Percentiles rank a stretch among this genome's conserved stretches.
Evolutionary conservation across 371 early-diverging fungal species (phyloP).

Genomic region (Rhizomucor pusillus): DNA sequence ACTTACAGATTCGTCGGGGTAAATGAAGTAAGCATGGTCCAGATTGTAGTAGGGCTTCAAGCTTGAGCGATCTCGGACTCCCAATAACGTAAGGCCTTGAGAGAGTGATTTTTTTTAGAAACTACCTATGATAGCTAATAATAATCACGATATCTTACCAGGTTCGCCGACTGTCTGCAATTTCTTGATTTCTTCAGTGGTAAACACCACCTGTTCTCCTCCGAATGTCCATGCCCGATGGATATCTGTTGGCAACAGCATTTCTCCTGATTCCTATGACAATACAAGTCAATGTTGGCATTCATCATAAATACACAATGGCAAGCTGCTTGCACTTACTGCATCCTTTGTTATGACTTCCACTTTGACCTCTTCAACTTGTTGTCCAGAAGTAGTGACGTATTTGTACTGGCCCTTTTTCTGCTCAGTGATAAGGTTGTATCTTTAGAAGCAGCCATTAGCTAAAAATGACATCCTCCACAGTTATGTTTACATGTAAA

Average conservation of each 20-base stretch:
- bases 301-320: conserved; percentile 1
- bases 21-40: conserved; percentile 63
- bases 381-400: conserved; percentile 48
- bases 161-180: conserved; percentile 51
- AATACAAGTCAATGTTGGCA: conserved; percentile 37
- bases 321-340: conserved; percentile 13
- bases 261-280: not conserved
- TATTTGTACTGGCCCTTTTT: conserved; percentile 37
- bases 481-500: not conserved
- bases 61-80: conserved; percentile 51
- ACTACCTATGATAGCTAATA: too few relatives aligned
- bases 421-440: conserved; percentile 52
- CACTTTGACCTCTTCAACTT: conserved; percentile 51
- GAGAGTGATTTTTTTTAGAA: too few relatives aligned
- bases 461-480: not conserved
- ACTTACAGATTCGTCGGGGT: conserved; percentile 71
- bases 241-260: not conserved
- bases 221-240: conserved; percentile 55
- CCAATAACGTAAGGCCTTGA: conserved; percentile 61
- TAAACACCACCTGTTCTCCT: conserved; percentile 55
- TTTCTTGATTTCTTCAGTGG: conserved; percentile 50
- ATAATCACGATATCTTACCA: conserved; percentile 27
- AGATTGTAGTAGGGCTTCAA: conserved; percentile 57
- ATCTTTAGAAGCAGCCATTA: conserved; percentile 14
- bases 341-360: conserved; percentile 57